These are phyloP conservation scores for Penicillium atrosanguineum DNA, from an alignment of 495 filamentous ascomycete genomes.

Conservation along the genomic window DNA sequence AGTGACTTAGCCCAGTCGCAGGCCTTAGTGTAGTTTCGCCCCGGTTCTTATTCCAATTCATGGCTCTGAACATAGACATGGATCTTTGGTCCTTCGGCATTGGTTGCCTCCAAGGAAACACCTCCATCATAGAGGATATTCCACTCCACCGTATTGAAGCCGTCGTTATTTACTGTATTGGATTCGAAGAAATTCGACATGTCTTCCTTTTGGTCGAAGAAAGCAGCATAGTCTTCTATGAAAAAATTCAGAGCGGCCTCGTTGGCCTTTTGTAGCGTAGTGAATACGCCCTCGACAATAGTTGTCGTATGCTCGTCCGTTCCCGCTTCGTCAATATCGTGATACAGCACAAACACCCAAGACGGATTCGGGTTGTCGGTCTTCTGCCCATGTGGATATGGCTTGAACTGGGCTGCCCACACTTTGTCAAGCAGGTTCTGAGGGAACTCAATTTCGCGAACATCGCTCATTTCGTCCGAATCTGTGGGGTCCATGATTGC, in stretches of 20 bases:
- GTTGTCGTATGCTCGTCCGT: background rate
- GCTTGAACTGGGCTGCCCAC: background rate
- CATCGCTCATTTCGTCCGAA: background rate
- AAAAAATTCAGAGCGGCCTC: background rate
- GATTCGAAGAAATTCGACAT: slow-evolving; percentile 1
- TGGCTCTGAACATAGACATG: background rate
- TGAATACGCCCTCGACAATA: background rate
- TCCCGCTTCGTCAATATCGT: background rate
- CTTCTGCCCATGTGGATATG: background rate
- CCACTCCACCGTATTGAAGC: slow-evolving; percentile 1
- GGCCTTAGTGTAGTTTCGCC: background rate
- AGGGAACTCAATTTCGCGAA: background rate
- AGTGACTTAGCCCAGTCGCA: background rate
- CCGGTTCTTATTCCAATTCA: background rate
- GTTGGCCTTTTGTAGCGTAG: slow-evolving; percentile 5
- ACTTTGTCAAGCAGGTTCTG: slow-evolving; percentile 7
- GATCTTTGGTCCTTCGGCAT: background rate
- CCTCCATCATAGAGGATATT: background rate
- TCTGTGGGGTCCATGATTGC: background rate
- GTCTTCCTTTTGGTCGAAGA: background rate
- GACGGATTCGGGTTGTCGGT: background rate
- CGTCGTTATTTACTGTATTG: background rate
- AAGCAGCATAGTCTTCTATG: background rate
- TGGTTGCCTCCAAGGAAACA: background rate
- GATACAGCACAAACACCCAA: background rate